Evolutionary conservation across 306 rosid genomes (phyloP).

Genomic region (Hippophae rhamnoides): DNA sequence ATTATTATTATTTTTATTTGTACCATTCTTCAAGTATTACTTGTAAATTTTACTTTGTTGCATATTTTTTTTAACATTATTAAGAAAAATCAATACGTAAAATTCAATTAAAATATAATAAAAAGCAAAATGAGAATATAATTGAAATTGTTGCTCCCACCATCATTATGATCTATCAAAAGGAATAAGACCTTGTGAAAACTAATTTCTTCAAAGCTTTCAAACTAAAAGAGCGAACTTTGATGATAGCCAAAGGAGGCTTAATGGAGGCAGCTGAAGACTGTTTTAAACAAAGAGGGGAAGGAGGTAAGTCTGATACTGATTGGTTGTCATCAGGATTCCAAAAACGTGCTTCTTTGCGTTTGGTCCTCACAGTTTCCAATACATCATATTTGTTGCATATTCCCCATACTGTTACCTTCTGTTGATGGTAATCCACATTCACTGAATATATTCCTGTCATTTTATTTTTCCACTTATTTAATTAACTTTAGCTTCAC

Average conservation of each 20-base stretch:
- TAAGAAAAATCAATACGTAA: no score
- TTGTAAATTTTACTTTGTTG: no score
- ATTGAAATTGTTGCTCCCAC: not conserved
- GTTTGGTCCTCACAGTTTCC: slow-evolving; percentile 51
- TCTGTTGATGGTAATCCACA: slow-evolving; percentile 60
- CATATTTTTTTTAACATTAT: no score
- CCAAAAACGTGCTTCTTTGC: slow-evolving; percentile 83
- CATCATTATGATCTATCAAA: slow-evolving; percentile 14
- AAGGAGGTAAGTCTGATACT: slow-evolving; percentile 7
- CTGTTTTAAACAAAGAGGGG: slow-evolving; percentile 17
- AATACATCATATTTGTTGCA: slow-evolving; percentile 76
- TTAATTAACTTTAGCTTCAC: not conserved
- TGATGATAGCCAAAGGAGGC: slow-evolving; percentile 44
- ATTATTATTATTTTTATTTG: no score
- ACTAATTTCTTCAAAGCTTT: slow-evolving; percentile 62
- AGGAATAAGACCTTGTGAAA: slow-evolving; percentile 52
- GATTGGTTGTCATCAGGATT: slow-evolving; percentile 41
- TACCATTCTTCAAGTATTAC: no score
- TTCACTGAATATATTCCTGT: slow-evolving; percentile 78
- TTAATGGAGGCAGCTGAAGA: slow-evolving; percentile 16
- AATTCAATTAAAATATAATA: no score
- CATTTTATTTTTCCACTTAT: not conserved
- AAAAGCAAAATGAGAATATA: no score
- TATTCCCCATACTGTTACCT: slow-evolving; percentile 89
- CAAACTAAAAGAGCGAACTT: slow-evolving; percentile 56